Conservation (phyloP, 2,329 filamentous ascomycete species). For the Huntiella bhutanensis region DNA sequence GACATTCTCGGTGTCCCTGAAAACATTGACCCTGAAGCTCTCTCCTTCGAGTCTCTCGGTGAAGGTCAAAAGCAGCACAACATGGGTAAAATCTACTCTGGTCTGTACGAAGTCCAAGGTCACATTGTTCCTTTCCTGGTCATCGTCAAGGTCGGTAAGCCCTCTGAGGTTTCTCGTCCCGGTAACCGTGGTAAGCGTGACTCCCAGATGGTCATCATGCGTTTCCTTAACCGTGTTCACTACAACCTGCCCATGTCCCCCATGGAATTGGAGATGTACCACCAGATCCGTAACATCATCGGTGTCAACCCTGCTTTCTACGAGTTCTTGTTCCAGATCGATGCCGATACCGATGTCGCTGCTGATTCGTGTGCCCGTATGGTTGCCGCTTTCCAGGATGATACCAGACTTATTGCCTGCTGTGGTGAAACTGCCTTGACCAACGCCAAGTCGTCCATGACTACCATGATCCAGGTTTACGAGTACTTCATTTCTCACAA, state of each 20-base stretch:
- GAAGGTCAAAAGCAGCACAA: conserved; percentile 97
- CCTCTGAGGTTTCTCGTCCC: conserved; percentile 82
- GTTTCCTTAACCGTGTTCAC: conserved; percentile 96
- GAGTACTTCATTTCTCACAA: conserved; percentile 99
- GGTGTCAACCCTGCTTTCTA: conserved; percentile 97
- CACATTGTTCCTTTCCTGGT: conserved; percentile 97
- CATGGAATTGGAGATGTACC: conserved; percentile 92
- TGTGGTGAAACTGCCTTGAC: conserved; percentile 89
- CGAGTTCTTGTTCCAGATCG: conserved; percentile 89
- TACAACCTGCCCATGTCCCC: conserved; percentile 95
- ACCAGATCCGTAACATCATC: conserved; percentile 96
- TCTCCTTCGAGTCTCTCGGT: conserved; percentile 91
- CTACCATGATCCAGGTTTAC: conserved; percentile 99
- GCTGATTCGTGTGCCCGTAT: conserved; percentile 80
- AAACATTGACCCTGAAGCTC: conserved; percentile 78
- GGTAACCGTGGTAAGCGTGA: conserved; percentile 99
- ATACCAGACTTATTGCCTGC: conserved; percentile 80
- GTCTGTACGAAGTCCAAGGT: conserved; percentile 90
- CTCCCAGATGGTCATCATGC: conserved; percentile 96
- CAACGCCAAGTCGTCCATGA: conserved; percentile 81
- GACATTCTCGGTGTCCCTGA: conserved; percentile 94
- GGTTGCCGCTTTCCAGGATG: conserved; percentile 75
- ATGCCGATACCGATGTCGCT: conserved; percentile 89
- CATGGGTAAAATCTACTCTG: conserved; percentile 97
- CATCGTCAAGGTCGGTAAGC: conserved; percentile 92